Base-by-base conservation (phyloP, 2,329 filamentous ascomycete genomes). In the Penicillium brasilianum region DNA sequence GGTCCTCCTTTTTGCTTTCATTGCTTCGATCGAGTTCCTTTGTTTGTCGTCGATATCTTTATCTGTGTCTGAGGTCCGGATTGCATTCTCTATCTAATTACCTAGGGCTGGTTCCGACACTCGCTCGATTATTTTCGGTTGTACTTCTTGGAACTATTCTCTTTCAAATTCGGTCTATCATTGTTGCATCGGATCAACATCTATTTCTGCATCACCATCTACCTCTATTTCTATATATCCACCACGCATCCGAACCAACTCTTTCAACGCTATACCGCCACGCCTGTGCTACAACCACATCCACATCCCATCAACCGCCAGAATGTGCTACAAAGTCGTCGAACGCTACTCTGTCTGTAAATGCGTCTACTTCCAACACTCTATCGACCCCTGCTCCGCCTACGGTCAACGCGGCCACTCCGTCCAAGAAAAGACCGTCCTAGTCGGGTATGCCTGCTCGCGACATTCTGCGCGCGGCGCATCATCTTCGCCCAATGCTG, bases 361-460 rank as follows among this genome's bases (percentile, higher is more conserved):
- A 66, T 97, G 93, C 79, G 84, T 94, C 69, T 96, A 97, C 83
- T 92, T 94, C 82, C 85, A 89, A 72, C 93, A 97, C 76, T 88
- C 91, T 51, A 84, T 97, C 70, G 93, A 97, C 73, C 90, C 90
- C 62, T 97, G 93, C 75, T 83, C 87, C 52, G 83, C 87, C 37
- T 92, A 92, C 74, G 90, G 90, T 62, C 88, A 90, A 61, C 85
- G 87, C 53, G 89, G 89, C 50, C 93, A 97, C 72, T 70, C 71
- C 49, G 81, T 93, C 59, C 87, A 92, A 67, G 88, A 91, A 72
- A 89, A 90, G 74, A 90, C 86, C 7, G 90, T 97, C 55, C 82
- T 91, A 20, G 92, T 97, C 25, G 93, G 93, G 55, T 95, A 95
- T 73, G 85, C 89, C 55, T 97, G 93, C 78, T 76, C 80, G 49